Evolutionary conservation across 106 monocot species (phyloP), one percentile per base, ranked within the genome.

Genomic region (Alisma plantagoaquatica): DNA sequence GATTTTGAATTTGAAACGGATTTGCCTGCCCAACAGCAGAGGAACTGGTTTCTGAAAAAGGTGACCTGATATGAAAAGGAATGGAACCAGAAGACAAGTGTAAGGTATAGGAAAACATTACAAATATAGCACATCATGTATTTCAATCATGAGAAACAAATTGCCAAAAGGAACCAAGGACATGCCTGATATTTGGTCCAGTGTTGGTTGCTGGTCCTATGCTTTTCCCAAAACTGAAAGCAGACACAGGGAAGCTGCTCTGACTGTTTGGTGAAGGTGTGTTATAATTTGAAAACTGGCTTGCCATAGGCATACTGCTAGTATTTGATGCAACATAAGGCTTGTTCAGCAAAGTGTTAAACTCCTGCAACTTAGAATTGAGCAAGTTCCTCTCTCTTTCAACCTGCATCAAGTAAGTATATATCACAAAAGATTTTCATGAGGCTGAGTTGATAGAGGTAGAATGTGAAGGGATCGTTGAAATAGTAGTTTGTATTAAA

Each of bases 311-410:
- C 53, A 53, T 22, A 49, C 24, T 46, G 41, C 66, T n/a, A 49
- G 22, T 51, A 51, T 51, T 60, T 41, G 61, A 60, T 26, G 29
- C 29, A 3, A 60, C 45, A 71, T 73, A 69, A 17, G 84, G 73
- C 65, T 71, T 89, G 4, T 51, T 61, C 7, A 75, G 70, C 42
- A 96, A 65, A 76, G 73, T 80, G 50, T 81, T 74, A 79, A 89
- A 96, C 52, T 96, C 96, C 23, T 60, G 27, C 42, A 81, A 51
- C 64, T 96, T 96, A n/a, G 77, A 64, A 45, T 75, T 84, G 2
- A 76, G 70, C 45, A 89, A 54, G 56, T 74, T 96, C 56, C 88
- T 89, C 73, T 96, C 94, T 45, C 84, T 78, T 64, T 89, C 88
- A 33, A 94, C 63, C 93, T 94, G 84, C 27, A 66, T 43, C 59